Evolutionary conservation across 108 stramenopile genomes (phyloP).

Genomic region (Epipyxis sp.): DNA sequence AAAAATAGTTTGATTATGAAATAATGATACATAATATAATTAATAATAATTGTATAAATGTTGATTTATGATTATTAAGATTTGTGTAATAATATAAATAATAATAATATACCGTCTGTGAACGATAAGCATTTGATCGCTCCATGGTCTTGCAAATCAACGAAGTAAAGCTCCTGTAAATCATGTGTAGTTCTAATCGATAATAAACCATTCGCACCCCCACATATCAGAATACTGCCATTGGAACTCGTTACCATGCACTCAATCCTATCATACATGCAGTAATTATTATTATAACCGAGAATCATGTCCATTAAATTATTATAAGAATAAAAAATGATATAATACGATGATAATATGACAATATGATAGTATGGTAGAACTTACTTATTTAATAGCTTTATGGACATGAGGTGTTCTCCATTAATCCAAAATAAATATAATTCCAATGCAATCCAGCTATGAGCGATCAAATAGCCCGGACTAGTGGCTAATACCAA

Average conservation of each 20-base stretch:
- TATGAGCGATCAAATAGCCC: constrained; percentile 29
- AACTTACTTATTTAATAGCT: neutral
- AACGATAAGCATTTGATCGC: neutral
- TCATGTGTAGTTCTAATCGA: neutral
- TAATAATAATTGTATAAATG: no score
- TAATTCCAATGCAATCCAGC: neutral
- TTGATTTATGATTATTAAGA: no score
- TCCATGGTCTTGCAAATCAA: neutral
- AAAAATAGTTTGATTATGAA: no score
- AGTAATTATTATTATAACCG: no score
- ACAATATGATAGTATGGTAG: neutral
- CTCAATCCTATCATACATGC: neutral
- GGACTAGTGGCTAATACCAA: neutral
- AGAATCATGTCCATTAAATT: no score
- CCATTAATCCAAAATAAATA: constrained; percentile 18
- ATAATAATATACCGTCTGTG: neutral
- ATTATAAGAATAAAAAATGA: no score
- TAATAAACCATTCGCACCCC: neutral
- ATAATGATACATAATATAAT: no score
- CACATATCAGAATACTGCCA: neutral
- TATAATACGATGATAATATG: no score
- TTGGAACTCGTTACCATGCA: neutral
- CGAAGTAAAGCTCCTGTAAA: neutral
- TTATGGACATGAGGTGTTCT: neutral
- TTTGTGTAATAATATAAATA: neutral